phyloP scores from a whole-genome alignment of 441 rosid genomes.

The Biscutella laevigata region DNA sequence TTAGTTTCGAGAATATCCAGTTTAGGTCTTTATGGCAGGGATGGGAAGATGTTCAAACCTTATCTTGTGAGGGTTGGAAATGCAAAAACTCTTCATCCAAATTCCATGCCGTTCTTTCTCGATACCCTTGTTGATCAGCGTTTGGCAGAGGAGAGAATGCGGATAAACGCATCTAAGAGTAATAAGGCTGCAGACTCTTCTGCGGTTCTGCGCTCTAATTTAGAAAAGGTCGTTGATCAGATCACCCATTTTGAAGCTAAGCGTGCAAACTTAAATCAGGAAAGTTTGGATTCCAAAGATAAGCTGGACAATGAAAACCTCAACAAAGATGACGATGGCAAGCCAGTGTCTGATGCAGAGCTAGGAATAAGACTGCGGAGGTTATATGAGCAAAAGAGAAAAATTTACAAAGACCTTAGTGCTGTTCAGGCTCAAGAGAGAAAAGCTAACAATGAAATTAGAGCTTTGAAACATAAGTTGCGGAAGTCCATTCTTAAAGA shows the following conservation, averaged over 20 bases:
- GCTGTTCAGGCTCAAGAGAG: constrained; percentile 77
- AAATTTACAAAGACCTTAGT: constrained; percentile 79
- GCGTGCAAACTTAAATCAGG: constrained; percentile 76
- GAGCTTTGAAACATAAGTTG: constrained; percentile 61
- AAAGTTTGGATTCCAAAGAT: constrained; percentile 40
- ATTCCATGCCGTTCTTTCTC: constrained; percentile 76
- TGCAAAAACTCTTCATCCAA: constrained; percentile 82
- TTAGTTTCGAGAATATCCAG: constrained; percentile 77
- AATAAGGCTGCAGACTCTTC: constrained; percentile 45
- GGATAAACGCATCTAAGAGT: constrained; percentile 37
- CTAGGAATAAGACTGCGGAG: constrained; percentile 57
- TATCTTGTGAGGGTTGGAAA: constrained; percentile 97
- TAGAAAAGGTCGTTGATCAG: constrained; percentile 75
- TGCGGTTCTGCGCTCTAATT: constrained; percentile 52
- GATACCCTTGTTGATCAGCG: constrained; percentile 91
- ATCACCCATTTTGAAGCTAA: constrained; percentile 81
- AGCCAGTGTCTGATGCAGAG: constrained; percentile 64
- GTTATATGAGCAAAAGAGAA: constrained; percentile 80
- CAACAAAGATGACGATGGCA: constrained; percentile 38
- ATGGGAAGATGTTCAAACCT: constrained; percentile 87
- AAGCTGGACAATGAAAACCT: constrained; percentile 38
- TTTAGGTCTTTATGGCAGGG: constrained; percentile 78
- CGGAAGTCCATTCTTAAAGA: constrained; percentile 77
- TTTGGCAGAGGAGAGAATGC: constrained; percentile 61
- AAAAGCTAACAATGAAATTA: constrained; percentile 62